A percentile compares a stretch with the other conserved stretches of the same genome.
Conservation (phyloP, 2,329 filamentous ascomycete species). For the Myriosclerotinia curreyana region DNA sequence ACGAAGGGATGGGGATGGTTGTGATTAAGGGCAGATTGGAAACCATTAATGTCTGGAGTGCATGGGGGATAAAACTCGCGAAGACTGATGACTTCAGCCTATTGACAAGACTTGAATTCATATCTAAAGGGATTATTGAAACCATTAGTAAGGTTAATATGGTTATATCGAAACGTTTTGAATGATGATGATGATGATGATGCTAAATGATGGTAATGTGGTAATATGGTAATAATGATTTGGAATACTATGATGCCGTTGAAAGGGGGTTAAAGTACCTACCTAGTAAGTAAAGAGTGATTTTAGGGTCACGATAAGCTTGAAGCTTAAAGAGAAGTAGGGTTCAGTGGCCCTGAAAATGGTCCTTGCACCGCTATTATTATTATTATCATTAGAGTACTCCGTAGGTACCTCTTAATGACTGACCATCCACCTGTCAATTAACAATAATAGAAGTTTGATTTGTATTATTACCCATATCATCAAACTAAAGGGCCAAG, state of each 20-base stretch:
- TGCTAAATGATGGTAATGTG: too few species aligned
- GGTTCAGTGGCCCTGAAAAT: background rate
- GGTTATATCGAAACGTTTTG: too few species aligned
- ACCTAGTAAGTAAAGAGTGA: conserved; percentile 4
- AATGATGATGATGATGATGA: background rate
- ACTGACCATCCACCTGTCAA: too few species aligned
- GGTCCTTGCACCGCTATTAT: background rate
- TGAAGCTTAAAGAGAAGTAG: background rate
- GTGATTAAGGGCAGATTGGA: conserved; percentile 28
- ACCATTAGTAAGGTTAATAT: background rate
- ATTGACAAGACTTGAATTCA: background rate
- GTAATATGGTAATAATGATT: background rate
- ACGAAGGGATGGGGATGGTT: conserved; percentile 6
- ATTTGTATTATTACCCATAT: background rate
- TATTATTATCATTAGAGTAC: too few species aligned
- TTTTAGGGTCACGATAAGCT: background rate
- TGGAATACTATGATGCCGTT: background rate
- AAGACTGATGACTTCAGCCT: background rate
- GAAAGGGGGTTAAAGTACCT: too few species aligned
- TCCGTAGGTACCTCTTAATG: too few species aligned
- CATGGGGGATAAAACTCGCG: conserved; percentile 31
- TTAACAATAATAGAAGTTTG: too few species aligned
- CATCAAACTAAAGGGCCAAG: background rate
- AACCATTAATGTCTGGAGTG: conserved; percentile 31
- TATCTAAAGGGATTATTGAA: background rate